These are phyloP conservation scores for barley (Hordeum vulgare) DNA, from an alignment of 176 grass and related monocot species.

Conservation along the genomic window MorexV3_pseudomolecules_assembly NC_058522.1:95434981-95435480, in stretches of 20 bases:
- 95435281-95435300: slow-evolving; percentile 5
- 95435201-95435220: neutral
- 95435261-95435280: slow-evolving; percentile 32
- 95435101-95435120: neutral
- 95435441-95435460: slow-evolving; percentile 89
- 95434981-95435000: too few species aligned
- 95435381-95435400: neutral
- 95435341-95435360: slow-evolving; percentile 4
- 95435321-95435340: neutral
- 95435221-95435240: neutral
- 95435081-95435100: neutral
- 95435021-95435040: too few species aligned
- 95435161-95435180: neutral
- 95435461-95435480: slow-evolving; percentile 98
- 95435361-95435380: neutral
- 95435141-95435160: neutral
- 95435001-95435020: too few species aligned
- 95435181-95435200: neutral
- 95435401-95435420: slow-evolving; percentile 60
- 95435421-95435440: slow-evolving; percentile 95
- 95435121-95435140: neutral
- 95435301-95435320: slow-evolving; percentile 11
- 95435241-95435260: neutral
- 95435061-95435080: neutral
- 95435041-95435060: too few species aligned